Percentiles rank a stretch among this genome's conserved stretches.
These are phyloP conservation scores for Suillus bovinus DNA, from an alignment of 768 basidiomycete species.

Conservation along the genomic window DNA sequence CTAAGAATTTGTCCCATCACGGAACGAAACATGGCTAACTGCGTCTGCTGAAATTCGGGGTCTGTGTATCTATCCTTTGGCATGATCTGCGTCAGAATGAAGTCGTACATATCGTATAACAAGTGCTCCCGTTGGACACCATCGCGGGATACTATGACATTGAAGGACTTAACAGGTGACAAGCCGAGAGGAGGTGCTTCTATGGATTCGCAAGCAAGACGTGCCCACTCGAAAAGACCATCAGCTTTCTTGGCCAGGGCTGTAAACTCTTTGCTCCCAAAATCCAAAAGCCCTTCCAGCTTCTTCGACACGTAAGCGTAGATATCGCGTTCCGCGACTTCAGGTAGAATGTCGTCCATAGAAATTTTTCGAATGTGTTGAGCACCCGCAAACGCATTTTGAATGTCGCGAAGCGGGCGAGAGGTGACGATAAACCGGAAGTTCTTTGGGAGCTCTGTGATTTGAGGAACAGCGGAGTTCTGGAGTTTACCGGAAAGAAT, in stretches of 20 bases:
- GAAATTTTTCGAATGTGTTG: background rate
- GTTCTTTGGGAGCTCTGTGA: too few species aligned
- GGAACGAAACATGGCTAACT: constrained; percentile 8
- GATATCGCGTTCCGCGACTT: constrained; percentile 5
- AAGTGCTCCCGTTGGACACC: background rate
- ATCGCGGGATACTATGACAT: background rate
- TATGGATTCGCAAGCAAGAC: constrained; percentile 15
- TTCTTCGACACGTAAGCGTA: constrained; percentile 9
- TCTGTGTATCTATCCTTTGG: background rate
- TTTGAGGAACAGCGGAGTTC: background rate
- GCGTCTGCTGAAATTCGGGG: background rate
- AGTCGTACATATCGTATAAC: constrained; percentile 13
- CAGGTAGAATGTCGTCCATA: constrained; percentile 10
- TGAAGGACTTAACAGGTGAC: constrained; percentile 6
- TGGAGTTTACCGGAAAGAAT: background rate
- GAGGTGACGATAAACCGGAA: too few species aligned
- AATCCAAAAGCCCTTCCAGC: background rate
- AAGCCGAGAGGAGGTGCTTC: background rate
- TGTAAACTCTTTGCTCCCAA: constrained; percentile 3
- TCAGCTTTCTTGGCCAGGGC: constrained; percentile 6
- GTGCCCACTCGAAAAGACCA: constrained; percentile 14
- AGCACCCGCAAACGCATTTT: background rate
- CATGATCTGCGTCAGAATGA: constrained; percentile 11
- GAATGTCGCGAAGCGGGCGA: constrained; percentile 5
- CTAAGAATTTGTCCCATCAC: constrained; percentile 1